A percentile compares a stretch with the other conserved stretches of the same genome.
phyloP scores from a whole-genome alignment of 331 rosid genomes.

The Erythrophleum ivorense region DNA sequence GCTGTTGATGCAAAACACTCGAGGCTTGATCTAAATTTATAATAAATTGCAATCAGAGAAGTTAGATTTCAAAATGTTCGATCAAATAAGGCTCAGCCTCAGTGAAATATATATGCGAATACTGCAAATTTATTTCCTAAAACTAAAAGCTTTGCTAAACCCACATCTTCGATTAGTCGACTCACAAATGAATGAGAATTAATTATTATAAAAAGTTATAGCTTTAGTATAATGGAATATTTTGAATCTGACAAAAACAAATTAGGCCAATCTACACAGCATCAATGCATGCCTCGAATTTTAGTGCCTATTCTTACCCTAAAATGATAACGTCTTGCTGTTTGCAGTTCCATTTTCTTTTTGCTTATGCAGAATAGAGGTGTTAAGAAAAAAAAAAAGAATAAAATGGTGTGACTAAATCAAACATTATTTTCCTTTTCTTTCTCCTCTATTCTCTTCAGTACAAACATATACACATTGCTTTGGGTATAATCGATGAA shows the following conservation, averaged over 20 bases:
- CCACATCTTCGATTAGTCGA: too few relatives aligned
- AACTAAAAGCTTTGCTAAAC: too few relatives aligned
- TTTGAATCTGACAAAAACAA: not conserved
- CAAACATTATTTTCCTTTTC: not conserved
- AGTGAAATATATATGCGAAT: too few relatives aligned
- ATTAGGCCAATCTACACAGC: not conserved
- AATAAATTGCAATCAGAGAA: too few relatives aligned
- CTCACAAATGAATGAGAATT: too few relatives aligned
- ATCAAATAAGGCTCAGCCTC: too few relatives aligned
- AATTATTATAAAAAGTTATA: not conserved
- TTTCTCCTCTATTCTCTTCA: not conserved
- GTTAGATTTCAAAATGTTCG: too few relatives aligned
- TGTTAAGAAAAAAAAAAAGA: not conserved
- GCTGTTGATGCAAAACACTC: constrained; percentile 50
- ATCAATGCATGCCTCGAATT: not conserved
- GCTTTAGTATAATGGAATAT: not conserved
- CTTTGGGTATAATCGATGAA: too few relatives aligned
- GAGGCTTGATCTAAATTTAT: constrained; percentile 46
- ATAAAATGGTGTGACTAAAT: not conserved
- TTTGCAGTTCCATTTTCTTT: not conserved
- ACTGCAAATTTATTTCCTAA: too few relatives aligned
- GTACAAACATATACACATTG: not conserved
- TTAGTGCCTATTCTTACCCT: not conserved
- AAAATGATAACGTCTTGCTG: not conserved
- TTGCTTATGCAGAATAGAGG: not conserved